These are phyloP conservation scores for Tetragonia tetragonoides DNA, from an alignment of 148 eudicot species.

Conservation along the genomic window DNA sequence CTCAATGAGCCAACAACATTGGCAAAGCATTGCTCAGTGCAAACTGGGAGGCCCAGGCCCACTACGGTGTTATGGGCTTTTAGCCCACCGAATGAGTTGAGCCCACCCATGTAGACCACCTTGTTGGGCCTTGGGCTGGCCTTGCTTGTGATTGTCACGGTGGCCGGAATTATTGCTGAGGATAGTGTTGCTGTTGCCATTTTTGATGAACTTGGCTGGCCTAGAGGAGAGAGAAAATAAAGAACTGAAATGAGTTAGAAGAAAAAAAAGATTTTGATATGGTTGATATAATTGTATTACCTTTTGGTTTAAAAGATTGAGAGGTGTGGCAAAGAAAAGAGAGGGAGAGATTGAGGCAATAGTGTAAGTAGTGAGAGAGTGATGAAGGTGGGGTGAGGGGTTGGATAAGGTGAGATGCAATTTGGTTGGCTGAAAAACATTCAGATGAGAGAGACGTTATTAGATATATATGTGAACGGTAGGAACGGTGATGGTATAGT, in stretches of 20 bases:
- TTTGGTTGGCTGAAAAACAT: conserved; percentile 32
- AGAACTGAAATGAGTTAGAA: background rate
- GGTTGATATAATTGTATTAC: background rate
- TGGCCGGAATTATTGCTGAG: conserved; percentile 20
- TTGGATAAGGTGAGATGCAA: conserved; percentile 37
- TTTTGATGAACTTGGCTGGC: background rate
- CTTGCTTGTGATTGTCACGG: conserved; percentile 18
- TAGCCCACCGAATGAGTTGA: conserved; percentile 40
- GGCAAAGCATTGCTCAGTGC: conserved; percentile 42
- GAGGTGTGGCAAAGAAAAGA: conserved; percentile 8
- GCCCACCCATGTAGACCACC: conserved; percentile 24
- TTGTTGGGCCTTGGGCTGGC: conserved; percentile 20
- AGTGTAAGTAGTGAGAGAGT: conserved; percentile 10
- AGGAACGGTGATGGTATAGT: no score
- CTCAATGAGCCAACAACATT: conserved; percentile 34
- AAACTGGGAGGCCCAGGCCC: conserved; percentile 29
- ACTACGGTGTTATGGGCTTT: conserved; percentile 37
- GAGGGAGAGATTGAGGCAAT: background rate
- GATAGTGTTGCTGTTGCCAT: conserved; percentile 42
- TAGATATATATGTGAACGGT: no score
- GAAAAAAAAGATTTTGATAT: background rate
- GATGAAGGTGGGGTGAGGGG: conserved; percentile 14
- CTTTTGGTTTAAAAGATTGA: conserved; percentile 3
- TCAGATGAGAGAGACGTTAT: conserved; percentile 10
- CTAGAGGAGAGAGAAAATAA: background rate